phyloP scores from a whole-genome alignment of 345 rosid species.

The Brassica juncea region DNA sequence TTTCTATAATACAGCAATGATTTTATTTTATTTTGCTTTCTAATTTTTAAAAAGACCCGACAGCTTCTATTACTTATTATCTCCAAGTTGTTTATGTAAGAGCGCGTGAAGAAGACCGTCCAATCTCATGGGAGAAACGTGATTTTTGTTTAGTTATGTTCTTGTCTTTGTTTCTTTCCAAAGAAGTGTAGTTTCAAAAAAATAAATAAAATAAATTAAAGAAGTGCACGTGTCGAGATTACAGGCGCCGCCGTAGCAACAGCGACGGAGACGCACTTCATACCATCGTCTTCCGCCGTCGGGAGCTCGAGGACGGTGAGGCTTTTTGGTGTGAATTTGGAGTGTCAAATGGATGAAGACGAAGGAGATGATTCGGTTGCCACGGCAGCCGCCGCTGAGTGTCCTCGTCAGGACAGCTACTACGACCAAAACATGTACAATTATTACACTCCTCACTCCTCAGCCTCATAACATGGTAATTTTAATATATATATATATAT shows the following conservation, averaged over 20 bases:
- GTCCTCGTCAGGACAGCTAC: slow-evolving; percentile 44
- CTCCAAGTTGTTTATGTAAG: slow-evolving; percentile 11
- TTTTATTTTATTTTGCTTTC: background rate
- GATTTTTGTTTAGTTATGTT: slow-evolving; percentile 29
- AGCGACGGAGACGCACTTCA: slow-evolving; percentile 25
- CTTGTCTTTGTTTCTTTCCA: background rate
- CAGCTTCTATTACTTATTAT: slow-evolving; percentile 13
- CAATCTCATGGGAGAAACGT: slow-evolving; percentile 39
- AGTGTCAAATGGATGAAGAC: slow-evolving; percentile 64
- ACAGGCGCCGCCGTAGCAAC: slow-evolving; percentile 36
- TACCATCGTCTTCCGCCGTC: slow-evolving; percentile 21
- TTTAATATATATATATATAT: background rate
- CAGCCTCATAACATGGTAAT: slow-evolving; percentile 38
- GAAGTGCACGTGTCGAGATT: slow-evolving; percentile 37
- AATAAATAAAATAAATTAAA: background rate
- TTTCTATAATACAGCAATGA: slow-evolving; percentile 26
- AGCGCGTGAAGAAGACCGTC: slow-evolving; percentile 39
- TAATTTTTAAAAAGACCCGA: slow-evolving; percentile 7
- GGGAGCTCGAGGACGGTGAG: slow-evolving; percentile 71
- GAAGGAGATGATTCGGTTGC: slow-evolving; percentile 43
- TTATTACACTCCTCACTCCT: slow-evolving; percentile 35
- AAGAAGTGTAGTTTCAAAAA: no score
- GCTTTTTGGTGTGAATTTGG: slow-evolving; percentile 87
- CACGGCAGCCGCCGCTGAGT: slow-evolving; percentile 21
- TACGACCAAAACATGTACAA: slow-evolving; percentile 44